Conservation (phyloP, 1,284 basidiomycete genomes). For the Microstroma glucosiphilum region DNA sequence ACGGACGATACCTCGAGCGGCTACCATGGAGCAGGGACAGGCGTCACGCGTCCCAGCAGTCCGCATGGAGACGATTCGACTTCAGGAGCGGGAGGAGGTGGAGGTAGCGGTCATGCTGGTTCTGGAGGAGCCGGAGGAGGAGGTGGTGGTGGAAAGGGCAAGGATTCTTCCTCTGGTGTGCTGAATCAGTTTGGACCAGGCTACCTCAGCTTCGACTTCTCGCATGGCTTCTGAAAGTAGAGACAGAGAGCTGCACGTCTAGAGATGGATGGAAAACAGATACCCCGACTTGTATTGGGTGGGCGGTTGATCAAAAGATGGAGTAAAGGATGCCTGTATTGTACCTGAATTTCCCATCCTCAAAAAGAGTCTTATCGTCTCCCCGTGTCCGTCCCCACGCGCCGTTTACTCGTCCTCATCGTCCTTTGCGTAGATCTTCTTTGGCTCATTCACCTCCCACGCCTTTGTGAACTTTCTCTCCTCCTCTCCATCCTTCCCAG, state of each 20-base stretch:
- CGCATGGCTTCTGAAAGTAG: background rate
- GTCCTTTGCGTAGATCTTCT: constrained; percentile 23
- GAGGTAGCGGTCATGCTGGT: background rate
- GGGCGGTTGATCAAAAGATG: too few species aligned
- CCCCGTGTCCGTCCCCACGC: background rate
- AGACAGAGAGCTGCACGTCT: too few species aligned
- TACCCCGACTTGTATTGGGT: too few species aligned
- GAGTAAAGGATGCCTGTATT: too few species aligned
- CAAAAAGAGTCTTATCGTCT: background rate
- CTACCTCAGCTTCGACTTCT: constrained; percentile 4
- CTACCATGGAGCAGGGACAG: background rate
- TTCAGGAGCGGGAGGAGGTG: background rate
- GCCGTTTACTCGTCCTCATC: constrained; percentile 17
- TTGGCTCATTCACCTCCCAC: constrained; percentile 54
- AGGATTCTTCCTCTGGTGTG: background rate
- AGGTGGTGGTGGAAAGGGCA: background rate
- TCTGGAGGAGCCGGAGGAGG: background rate
- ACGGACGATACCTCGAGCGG: background rate
- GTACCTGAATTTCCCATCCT: background rate
- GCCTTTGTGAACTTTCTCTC: constrained; percentile 76
- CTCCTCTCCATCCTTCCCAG: constrained; percentile 64
- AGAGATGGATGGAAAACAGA: too few species aligned
- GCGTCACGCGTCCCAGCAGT: constrained; percentile 5
- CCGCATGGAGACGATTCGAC: constrained; percentile 1
- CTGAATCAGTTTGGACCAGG: background rate